A percentile compares a stretch with the other conserved stretches of the same genome.
Evolutionary conservation across 2,329 filamentous ascomycete genomes (phyloP).

Genomic region (Shiraia sp.): DNA sequence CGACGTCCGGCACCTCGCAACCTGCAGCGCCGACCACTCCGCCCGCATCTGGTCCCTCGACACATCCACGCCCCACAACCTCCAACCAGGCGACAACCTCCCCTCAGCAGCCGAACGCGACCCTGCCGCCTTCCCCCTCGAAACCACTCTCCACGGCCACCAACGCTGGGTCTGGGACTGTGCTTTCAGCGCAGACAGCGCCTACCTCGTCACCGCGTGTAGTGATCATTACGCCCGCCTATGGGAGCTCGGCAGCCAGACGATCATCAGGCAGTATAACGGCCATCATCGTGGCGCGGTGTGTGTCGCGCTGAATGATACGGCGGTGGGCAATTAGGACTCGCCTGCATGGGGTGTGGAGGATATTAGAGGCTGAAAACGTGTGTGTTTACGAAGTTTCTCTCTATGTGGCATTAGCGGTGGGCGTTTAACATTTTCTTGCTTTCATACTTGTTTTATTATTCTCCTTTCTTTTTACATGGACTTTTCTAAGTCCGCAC

Average conservation of each 20-base stretch:
- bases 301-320: constrained; percentile 88
- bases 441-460: no score
- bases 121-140: constrained; percentile 71
- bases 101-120: constrained; percentile 42
- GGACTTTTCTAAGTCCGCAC: no score
- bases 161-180: constrained; percentile 99
- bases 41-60: constrained; percentile 97
- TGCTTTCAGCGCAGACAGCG: constrained; percentile 89
- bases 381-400: constrained; percentile 1
- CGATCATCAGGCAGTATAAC: constrained; percentile 93
- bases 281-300: constrained; percentile 91
- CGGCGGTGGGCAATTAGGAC: constrained; percentile 43
- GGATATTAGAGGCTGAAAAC: neutral
- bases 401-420: no score
- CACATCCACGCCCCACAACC: constrained; percentile 41
- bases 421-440: no score
- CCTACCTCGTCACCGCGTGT: constrained; percentile 90
- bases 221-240: constrained; percentile 90
- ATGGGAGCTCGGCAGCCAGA: constrained; percentile 85
- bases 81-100: constrained; percentile 34
- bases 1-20: constrained; percentile 91
- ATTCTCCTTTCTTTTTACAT: no score
- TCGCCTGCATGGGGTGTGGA: neutral
- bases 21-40: constrained; percentile 90
- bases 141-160: constrained; percentile 85